phyloP scores from a whole-genome alignment of 1,284 basidiomycete genomes.

The Sphaerobolus stellatus region DNA sequence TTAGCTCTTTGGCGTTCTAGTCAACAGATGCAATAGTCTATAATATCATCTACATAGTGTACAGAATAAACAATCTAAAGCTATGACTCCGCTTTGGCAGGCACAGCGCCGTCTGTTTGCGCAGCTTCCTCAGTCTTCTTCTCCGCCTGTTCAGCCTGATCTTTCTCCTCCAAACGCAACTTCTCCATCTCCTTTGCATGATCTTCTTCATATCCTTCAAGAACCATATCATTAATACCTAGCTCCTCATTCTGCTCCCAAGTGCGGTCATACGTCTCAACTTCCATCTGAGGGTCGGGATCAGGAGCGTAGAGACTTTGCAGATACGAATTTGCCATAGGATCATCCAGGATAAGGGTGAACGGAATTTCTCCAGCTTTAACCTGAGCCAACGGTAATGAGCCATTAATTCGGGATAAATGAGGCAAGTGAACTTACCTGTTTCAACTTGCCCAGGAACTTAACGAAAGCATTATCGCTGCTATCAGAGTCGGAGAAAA shows the following conservation, averaged over 20 bases:
- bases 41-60: too few relatives aligned
- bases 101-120: too few relatives aligned
- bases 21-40: not conserved
- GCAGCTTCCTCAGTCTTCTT: not conserved
- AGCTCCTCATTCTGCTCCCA: conserved; percentile 95
- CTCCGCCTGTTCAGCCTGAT: conserved; percentile 2
- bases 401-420: conserved; percentile 1
- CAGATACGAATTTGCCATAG: conserved; percentile 92
- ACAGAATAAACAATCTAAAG: too few relatives aligned
- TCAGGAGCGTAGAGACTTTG: conserved; percentile 95
- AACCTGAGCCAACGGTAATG: conserved; percentile 45
- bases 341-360: conserved; percentile 94
- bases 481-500: conserved; percentile 54
- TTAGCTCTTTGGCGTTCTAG: conserved; percentile 11
- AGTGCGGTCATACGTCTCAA: conserved; percentile 81
- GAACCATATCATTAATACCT: conserved; percentile 95
- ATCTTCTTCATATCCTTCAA: conserved; percentile 75
- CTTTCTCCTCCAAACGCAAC: not conserved
- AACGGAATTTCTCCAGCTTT: conserved; percentile 78
- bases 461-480: conserved; percentile 74
- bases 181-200: conserved; percentile 17
- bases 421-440: conserved; percentile 42
- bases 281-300: conserved; percentile 87
- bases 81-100: too few relatives aligned
- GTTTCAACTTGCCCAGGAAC: conserved; percentile 82